Percentiles rank a stretch among this genome's conserved stretches.
phyloP scores from a whole-genome alignment of 139 green algal genomes.

The Tetratostichococcus sp. region DNA sequence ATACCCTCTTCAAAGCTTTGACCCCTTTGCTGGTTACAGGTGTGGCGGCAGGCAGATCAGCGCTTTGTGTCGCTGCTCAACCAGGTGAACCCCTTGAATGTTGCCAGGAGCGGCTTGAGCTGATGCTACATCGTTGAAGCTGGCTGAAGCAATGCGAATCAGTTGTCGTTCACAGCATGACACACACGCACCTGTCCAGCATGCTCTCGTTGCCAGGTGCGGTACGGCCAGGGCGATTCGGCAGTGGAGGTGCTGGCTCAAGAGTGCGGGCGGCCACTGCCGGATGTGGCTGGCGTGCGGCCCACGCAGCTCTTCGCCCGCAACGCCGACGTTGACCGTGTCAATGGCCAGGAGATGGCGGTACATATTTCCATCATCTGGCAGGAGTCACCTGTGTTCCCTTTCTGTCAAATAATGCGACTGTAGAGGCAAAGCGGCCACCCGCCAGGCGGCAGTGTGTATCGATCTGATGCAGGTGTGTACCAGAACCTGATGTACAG shows the following conservation, averaged over 20 bases:
- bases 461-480: too few species aligned
- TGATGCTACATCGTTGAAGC: too few species aligned
- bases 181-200: not conserved
- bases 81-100: constrained; percentile 30
- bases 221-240: constrained; percentile 11
- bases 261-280: constrained; percentile 32
- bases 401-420: too few species aligned
- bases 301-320: constrained; percentile 54
- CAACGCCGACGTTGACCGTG: constrained; percentile 60
- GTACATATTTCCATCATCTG: too few species aligned
- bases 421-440: too few species aligned
- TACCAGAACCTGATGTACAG: too few species aligned
- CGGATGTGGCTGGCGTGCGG: constrained; percentile 40
- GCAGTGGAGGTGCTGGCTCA: constrained; percentile 24
- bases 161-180: too few species aligned
- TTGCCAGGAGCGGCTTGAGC: too few species aligned
- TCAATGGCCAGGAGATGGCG: constrained; percentile 46
- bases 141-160: too few species aligned
- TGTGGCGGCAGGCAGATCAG: constrained; percentile 53
- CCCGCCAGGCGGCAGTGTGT: too few species aligned
- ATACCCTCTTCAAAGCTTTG: not conserved
- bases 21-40: too few species aligned
- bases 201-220: not conserved
- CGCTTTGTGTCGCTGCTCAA: constrained; percentile 53
- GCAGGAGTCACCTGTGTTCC: too few species aligned